These are phyloP conservation scores for Leccinum disarticulatum DNA, from an alignment of 768 basidiomycete genomes.

Conservation along the genomic window DNA sequence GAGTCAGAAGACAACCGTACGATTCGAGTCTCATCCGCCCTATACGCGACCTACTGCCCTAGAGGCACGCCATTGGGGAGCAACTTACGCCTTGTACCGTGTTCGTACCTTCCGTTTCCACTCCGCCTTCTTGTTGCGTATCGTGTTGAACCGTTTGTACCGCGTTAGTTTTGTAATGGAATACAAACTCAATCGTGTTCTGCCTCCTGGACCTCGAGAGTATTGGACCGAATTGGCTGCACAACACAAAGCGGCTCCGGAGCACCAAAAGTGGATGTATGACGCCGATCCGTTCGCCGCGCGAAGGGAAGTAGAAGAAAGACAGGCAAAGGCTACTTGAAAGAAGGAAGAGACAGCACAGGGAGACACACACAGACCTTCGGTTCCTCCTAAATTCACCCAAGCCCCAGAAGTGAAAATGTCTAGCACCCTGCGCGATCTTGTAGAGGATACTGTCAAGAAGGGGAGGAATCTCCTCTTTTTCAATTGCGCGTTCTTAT, in stretches of 20 bases:
- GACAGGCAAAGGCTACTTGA: slow-evolving; percentile 58
- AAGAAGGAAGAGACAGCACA: slow-evolving; percentile 39
- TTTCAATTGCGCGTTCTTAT: slow-evolving; percentile 1
- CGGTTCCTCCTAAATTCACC: slow-evolving; percentile 39
- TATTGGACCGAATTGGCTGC: slow-evolving; percentile 80
- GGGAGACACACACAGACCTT: slow-evolving; percentile 17
- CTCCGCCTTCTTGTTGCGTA: neutral
- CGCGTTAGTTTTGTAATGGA: slow-evolving; percentile 66
- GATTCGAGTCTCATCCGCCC: slow-evolving; percentile 72
- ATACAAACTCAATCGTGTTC: slow-evolving; percentile 67
- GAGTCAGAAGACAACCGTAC: slow-evolving; percentile 58
- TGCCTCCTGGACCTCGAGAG: slow-evolving; percentile 82
- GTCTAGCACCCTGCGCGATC: slow-evolving; percentile 70
- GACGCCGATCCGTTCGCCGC: slow-evolving; percentile 84
- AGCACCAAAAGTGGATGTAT: slow-evolving; percentile 85
- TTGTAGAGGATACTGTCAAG: slow-evolving; percentile 80
- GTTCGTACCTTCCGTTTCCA: slow-evolving; percentile 47
- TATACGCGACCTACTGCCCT: slow-evolving; percentile 63
- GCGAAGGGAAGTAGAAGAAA: slow-evolving; percentile 59
- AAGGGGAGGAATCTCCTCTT: slow-evolving; percentile 44
- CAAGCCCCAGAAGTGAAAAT: slow-evolving; percentile 78
- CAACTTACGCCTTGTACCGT: slow-evolving; percentile 83
- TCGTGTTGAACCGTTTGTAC: slow-evolving; percentile 21
- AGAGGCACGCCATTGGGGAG: slow-evolving; percentile 91
- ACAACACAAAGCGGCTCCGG: slow-evolving; percentile 66